Percentiles rank a stretch among this genome's conserved stretches.
phyloP scores from a whole-genome alignment of 73 alveolate genomes.

The Paramecium sonneborni region DNA sequence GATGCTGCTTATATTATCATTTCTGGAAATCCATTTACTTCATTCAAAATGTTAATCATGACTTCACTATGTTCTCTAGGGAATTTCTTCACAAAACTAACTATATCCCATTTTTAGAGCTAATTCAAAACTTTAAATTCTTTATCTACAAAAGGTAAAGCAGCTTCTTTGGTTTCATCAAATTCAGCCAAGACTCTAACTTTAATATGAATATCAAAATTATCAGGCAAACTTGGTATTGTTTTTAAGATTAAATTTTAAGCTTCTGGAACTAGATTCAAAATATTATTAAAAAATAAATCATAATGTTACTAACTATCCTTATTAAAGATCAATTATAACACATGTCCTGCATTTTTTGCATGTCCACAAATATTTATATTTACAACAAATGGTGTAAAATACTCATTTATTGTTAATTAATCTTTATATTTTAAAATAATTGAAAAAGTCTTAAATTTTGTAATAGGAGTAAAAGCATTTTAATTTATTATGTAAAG shows the following conservation, averaged over 20 bases:
- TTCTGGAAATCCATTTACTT: not conserved
- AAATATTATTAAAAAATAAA: not conserved
- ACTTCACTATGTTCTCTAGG: constrained; percentile 32
- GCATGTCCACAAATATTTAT: constrained; percentile 55
- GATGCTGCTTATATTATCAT: not conserved
- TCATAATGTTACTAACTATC: not conserved
- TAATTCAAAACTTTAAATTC: not conserved
- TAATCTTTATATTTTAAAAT: not conserved
- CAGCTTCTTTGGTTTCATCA: constrained; percentile 19
- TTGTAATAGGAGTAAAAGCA: not conserved
- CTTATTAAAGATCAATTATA: not conserved
- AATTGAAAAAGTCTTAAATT: not conserved
- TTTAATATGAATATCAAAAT: constrained; percentile 11
- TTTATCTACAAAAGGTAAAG: not conserved
- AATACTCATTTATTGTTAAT: not conserved
- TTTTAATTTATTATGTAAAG: not conserved
- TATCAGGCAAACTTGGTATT: not conserved
- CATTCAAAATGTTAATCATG: not conserved
- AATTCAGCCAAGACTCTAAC: not conserved
- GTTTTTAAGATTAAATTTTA: not conserved
- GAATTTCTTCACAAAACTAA: not conserved
- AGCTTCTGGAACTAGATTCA: constrained; percentile 8
- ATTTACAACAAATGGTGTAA: not conserved
- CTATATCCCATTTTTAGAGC: not conserved
- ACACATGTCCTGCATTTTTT: not conserved